Evolutionary conservation across 129 eudicot genomes (phyloP), one percentile per base, ranked within the genome.

Genomic region (Deinandra increscens): DNA sequence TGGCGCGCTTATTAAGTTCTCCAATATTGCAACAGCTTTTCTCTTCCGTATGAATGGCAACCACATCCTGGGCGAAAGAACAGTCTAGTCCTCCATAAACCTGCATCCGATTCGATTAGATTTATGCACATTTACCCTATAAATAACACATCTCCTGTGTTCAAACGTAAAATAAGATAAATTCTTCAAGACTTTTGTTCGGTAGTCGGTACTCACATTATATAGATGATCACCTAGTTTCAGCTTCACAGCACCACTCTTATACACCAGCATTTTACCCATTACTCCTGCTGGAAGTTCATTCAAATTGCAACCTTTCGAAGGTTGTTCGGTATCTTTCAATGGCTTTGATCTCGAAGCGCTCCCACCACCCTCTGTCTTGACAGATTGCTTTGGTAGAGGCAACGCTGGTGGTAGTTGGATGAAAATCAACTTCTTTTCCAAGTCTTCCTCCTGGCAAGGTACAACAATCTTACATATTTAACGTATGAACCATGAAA

Each of bases 241-340:
- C 71, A 89, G 79, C 81, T 93, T 93, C 33, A 93, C 84, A n/a
- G 80, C 84, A 41, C 98, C 97, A 64, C 86, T 93, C 65, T 64
- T 89, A 81, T 93, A 89, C 45, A 93, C 97, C 48, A 86, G 67
- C 90, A 93, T 71, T 77, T 93, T 93, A 6, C 97, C 98, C 82
- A 89, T 84, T 14, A 61, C 61, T 7, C 98, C 96, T 7, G 87
- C 67, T 12, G 87, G 85, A 46, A 93, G 64, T 69, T 80, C 86
- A 19, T 78, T 73, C 69, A 86, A 81, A 67, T 45, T 42, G 63
- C 81, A 65, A 44, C 78, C 70, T 76, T 81, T 89, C 44, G 61
- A 62, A 23, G 64, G 12, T 26, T 79, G 49, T 34, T 66, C 76
- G 60, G 69, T 18, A 45, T 61, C 75, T 41, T 73, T 84, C 5